Conservation (phyloP, 129 eudicot genomes). For the Arctium minus region DNA sequence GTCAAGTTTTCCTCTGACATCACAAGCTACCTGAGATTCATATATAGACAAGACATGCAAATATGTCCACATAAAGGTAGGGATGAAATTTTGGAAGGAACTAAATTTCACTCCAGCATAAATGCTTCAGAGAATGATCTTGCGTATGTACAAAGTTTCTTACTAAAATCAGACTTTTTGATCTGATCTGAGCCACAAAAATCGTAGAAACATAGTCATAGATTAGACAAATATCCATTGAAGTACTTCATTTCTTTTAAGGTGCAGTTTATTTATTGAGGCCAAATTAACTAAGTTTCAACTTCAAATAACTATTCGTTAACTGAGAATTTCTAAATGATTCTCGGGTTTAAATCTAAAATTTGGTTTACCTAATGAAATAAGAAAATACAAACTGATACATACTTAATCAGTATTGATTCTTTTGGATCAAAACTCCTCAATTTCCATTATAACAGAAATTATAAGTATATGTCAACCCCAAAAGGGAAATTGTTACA, state of each 20-base stretch:
- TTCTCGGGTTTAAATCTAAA: background rate
- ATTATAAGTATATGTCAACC: background rate
- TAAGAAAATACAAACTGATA: background rate
- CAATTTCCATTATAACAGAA: background rate
- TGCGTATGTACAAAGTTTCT: background rate
- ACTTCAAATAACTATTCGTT: background rate
- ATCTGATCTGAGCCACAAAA: background rate
- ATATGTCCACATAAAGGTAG: background rate
- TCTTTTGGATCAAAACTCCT: background rate
- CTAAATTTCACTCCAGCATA: background rate
- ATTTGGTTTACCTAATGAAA: background rate
- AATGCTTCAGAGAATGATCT: background rate
- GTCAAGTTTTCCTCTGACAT: constrained; percentile 65
- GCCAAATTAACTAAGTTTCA: background rate
- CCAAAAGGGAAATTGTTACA: background rate
- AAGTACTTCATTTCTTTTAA: background rate
- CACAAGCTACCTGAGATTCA: constrained; percentile 52
- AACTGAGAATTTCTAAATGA: background rate
- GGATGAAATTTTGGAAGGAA: background rate
- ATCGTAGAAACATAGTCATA: background rate
- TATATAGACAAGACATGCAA: background rate
- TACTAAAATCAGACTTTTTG: background rate
- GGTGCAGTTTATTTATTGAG: background rate
- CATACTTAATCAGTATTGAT: background rate
- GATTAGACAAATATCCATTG: background rate